Evolutionary conservation across 2,329 filamentous ascomycete species (phyloP).

Genomic region (Cladosporium colombiae): DNA sequence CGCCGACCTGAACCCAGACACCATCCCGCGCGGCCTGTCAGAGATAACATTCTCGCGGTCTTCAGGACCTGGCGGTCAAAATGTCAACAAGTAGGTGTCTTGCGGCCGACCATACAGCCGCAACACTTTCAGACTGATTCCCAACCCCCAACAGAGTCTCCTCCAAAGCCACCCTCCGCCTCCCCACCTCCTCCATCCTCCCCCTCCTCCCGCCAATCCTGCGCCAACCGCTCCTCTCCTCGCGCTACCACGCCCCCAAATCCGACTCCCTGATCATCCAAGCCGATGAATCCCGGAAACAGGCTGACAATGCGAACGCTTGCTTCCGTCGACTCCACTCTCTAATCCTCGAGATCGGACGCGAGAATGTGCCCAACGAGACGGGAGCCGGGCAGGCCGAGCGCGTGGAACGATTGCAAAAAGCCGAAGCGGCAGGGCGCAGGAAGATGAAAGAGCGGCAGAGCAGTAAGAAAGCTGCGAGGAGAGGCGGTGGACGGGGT

Average conservation of each 20-base stretch:
- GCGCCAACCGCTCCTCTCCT: constrained; percentile 53
- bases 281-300: constrained; percentile 63
- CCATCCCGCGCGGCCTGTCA: constrained; percentile 58
- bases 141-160: constrained; percentile 54
- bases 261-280: constrained; percentile 61
- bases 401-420: constrained; percentile 58
- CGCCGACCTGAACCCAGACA: constrained; percentile 52
- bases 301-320: constrained; percentile 58
- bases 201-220: constrained; percentile 56
- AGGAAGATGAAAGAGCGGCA: constrained; percentile 61
- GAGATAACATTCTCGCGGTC: constrained; percentile 64
- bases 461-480: constrained; percentile 61
- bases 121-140: not conserved
- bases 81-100: constrained; percentile 64
- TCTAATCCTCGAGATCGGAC: constrained; percentile 54
- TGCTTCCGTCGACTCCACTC: constrained; percentile 61
- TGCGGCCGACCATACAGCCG: not conserved
- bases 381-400: constrained; percentile 58
- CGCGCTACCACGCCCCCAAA: constrained; percentile 57
- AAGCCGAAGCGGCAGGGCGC: constrained; percentile 58
- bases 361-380: constrained; percentile 58
- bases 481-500: constrained; percentile 41
- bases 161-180: constrained; percentile 65
- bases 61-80: constrained; percentile 66
- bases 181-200: constrained; percentile 55